These are phyloP conservation scores for Aspergillus sclerotiicarbonarius DNA, from an alignment of 495 filamentous ascomycete genomes.

Conservation along the genomic window DNA sequence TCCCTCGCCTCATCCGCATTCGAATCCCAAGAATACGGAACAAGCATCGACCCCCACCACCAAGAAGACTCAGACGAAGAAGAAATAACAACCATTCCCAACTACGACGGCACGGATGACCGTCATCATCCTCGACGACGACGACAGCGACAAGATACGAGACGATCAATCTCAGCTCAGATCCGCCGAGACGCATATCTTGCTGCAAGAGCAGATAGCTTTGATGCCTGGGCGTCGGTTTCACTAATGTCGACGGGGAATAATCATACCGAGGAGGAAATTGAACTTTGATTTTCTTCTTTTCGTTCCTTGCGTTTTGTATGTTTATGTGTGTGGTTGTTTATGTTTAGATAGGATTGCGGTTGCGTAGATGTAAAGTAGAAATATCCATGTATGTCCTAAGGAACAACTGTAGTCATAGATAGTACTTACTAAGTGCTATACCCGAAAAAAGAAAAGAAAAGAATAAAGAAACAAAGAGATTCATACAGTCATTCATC, in stretches of 20 bases:
- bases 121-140: not conserved
- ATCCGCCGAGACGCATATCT: slow-evolving; percentile 32
- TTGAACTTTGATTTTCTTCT: slow-evolving; percentile 39
- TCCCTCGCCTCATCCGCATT: slow-evolving; percentile 20
- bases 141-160: not conserved
- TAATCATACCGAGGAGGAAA: slow-evolving; percentile 48
- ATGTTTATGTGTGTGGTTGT: not conserved
- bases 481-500: not conserved
- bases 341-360: not conserved
- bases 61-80: not conserved
- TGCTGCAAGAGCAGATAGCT: slow-evolving; percentile 36
- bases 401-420: no score
- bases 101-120: not conserved
- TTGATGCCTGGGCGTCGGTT: slow-evolving; percentile 42
- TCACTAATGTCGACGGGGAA: slow-evolving; percentile 46
- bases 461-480: not conserved
- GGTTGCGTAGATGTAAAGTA: not conserved
- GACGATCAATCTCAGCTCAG: slow-evolving; percentile 4
- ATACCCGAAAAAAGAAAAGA: not conserved
- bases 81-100: no score
- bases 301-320: not conserved
- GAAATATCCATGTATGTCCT: not conserved
- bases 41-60: not conserved
- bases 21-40: slow-evolving; percentile 17
- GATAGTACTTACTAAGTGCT: not conserved